These are phyloP conservation scores for Alternaria sp. DNA, from an alignment of 2,329 filamentous ascomycete genomes.

Conservation along the genomic window DNA sequence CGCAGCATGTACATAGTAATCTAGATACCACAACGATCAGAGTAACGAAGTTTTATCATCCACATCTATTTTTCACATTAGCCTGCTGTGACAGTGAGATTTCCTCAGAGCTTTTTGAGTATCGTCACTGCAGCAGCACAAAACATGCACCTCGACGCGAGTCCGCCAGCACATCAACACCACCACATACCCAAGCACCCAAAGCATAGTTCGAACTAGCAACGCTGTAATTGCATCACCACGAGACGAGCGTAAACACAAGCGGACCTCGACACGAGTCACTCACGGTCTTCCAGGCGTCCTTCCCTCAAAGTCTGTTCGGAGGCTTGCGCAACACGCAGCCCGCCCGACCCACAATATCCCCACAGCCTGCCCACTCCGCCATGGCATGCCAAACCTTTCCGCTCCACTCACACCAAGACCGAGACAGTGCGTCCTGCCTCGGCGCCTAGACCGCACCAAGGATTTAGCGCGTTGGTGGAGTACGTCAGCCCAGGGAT, in stretches of 20 bases:
- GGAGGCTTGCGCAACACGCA: background rate
- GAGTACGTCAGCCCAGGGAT: constrained; percentile 33
- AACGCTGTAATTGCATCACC: too few species aligned
- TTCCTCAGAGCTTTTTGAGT: background rate
- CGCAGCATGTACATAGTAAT: constrained; percentile 16
- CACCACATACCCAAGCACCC: background rate
- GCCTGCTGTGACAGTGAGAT: background rate
- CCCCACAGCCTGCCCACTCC: background rate
- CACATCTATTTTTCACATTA: background rate
- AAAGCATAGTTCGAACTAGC: background rate
- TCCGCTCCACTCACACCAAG: constrained; percentile 24
- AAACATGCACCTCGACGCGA: background rate
- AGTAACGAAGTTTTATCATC: background rate
- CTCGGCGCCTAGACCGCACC: constrained; percentile 24
- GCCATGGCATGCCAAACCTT: constrained; percentile 20
- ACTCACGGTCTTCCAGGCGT: background rate
- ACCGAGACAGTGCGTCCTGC: background rate
- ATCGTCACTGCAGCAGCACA: background rate
- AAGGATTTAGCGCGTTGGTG: background rate
- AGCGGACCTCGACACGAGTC: background rate
- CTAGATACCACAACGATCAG: constrained; percentile 3
- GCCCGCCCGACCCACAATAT: background rate
- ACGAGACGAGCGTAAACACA: background rate
- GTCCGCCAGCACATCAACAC: background rate
- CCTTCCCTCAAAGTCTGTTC: background rate